Percentiles rank a stretch among this genome's conserved stretches.
Conservation (phyloP, 371 early-diverging fungal genomes). For the Paraphysoderma sedebokerense region DNA sequence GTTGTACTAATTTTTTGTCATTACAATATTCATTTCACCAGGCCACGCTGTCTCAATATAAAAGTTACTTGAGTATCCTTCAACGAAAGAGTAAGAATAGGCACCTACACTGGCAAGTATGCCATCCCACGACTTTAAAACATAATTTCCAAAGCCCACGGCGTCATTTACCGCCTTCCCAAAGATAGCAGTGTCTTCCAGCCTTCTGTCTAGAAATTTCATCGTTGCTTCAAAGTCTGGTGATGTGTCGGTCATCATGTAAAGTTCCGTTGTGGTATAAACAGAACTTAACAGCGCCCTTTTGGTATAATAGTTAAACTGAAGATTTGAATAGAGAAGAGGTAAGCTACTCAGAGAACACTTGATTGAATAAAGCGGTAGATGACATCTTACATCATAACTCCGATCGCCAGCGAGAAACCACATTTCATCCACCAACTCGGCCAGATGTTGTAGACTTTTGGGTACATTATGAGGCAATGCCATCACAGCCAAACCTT, state of each 20-base stretch:
- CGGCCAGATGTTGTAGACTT: slow-evolving; percentile 44
- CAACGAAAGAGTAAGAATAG: no score
- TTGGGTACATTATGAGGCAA: slow-evolving; percentile 52
- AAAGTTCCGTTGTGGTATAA: slow-evolving; percentile 70
- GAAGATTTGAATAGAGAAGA: background rate
- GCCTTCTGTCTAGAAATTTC: slow-evolving; percentile 52
- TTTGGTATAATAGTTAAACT: slow-evolving; percentile 80
- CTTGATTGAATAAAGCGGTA: background rate
- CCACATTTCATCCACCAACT: slow-evolving; percentile 73
- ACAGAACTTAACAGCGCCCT: slow-evolving; percentile 59
- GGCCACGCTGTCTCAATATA: no score
- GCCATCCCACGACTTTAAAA: slow-evolving; percentile 20
- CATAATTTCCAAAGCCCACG: slow-evolving; percentile 21
- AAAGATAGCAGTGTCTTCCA: slow-evolving; percentile 46
- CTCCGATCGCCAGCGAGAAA: slow-evolving; percentile 70
- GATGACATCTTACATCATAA: slow-evolving; percentile 41
- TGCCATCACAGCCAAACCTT: slow-evolving; percentile 68
- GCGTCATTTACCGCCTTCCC: slow-evolving; percentile 34
- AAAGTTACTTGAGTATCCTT: no score
- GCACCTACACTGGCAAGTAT: slow-evolving; percentile 25
- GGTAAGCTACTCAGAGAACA: background rate
- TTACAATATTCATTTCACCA: no score
- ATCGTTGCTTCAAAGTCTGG: slow-evolving; percentile 49
- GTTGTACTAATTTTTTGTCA: no score
- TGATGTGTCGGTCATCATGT: slow-evolving; percentile 71